phyloP scores from a whole-genome alignment of 257 asterid species.

The Thymus quinquecostatus region DNA sequence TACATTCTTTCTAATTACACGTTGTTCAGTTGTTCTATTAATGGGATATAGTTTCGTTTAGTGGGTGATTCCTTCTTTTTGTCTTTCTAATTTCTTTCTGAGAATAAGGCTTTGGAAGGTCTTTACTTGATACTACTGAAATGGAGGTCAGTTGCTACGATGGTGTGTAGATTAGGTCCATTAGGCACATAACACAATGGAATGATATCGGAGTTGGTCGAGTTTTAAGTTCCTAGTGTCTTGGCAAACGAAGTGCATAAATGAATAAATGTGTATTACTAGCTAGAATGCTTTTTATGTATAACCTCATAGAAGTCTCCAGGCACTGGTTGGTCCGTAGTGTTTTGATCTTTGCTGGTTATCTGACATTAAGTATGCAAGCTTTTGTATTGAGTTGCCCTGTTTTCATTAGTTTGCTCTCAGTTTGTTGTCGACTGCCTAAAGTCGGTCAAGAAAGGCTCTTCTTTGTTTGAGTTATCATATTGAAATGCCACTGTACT shows the following conservation, averaged over 20 bases:
- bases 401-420: too few relatives aligned
- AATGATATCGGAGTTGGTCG: background rate
- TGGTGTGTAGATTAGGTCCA: constrained; percentile 7
- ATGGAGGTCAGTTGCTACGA: background rate
- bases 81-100: background rate
- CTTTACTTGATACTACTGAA: background rate
- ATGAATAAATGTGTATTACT: background rate
- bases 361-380: too few relatives aligned
- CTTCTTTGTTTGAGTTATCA: too few relatives aligned
- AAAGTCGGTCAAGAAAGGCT: too few relatives aligned
- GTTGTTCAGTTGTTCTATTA: background rate
- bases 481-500: constrained; percentile 17
- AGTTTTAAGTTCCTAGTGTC: background rate
- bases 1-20: background rate
- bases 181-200: constrained; percentile 7
- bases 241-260: background rate
- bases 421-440: too few relatives aligned
- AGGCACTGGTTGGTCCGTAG: background rate
- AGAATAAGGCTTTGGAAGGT: constrained; percentile 4
- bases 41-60: background rate
- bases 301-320: background rate
- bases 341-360: too few relatives aligned
- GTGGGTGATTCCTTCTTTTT: background rate
- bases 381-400: too few relatives aligned
- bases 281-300: background rate